Evolutionary conservation across 305 asterid genomes (phyloP).

Genomic region (Salvia sclarea): DNA sequence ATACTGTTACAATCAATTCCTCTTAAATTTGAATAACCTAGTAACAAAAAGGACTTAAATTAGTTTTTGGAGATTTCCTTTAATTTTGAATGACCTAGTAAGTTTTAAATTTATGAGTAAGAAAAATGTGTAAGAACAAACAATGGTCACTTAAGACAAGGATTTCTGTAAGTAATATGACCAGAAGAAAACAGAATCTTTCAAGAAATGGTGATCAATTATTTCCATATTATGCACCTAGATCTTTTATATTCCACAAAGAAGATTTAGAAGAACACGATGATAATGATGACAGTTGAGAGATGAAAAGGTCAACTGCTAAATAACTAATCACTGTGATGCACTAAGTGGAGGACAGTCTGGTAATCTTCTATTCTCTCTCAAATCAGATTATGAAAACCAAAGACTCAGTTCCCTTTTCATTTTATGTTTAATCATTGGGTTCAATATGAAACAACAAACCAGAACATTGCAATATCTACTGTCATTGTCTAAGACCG

Average conservation of each 20-base stretch:
- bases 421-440: neutral
- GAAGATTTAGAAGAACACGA: neutral
- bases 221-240: neutral
- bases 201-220: neutral
- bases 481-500: conserved; percentile 10
- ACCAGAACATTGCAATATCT: neutral
- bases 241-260: neutral
- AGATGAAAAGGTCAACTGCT: neutral
- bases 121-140: neutral
- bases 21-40: too few species aligned
- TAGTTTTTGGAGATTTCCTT: neutral
- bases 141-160: neutral
- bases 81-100: neutral
- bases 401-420: too few species aligned
- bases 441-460: neutral
- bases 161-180: neutral
- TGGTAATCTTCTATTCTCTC: neutral
- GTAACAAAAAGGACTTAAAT: too few species aligned
- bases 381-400: conserved; percentile 3
- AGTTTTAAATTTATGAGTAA: neutral
- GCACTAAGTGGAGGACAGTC: neutral
- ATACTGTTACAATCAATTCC: neutral
- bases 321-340: neutral
- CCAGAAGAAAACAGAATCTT: neutral
- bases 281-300: neutral